These are phyloP conservation scores for Apiospora rasikravindrae DNA, from an alignment of 2,329 filamentous ascomycete species.

Conservation along the genomic window DNA sequence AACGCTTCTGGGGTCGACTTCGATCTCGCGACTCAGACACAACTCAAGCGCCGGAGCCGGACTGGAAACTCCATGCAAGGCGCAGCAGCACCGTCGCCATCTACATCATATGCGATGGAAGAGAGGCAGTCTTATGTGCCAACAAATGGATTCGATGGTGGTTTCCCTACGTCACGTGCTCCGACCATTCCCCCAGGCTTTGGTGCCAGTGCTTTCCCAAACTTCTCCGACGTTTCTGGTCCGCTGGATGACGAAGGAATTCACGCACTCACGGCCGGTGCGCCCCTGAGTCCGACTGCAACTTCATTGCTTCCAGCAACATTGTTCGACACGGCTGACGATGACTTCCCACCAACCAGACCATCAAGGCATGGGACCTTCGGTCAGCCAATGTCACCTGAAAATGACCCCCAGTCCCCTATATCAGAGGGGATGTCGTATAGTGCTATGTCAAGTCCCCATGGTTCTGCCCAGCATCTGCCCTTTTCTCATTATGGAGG, in stretches of 20 bases:
- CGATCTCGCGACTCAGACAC: slow-evolving; percentile 46
- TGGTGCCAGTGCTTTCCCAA: slow-evolving; percentile 58
- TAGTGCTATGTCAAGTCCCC: slow-evolving; percentile 66
- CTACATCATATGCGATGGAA: slow-evolving; percentile 45
- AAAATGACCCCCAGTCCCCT: slow-evolving; percentile 63
- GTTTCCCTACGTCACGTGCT: slow-evolving; percentile 48
- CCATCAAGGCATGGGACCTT: slow-evolving; percentile 42
- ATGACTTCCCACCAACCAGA: slow-evolving; percentile 52
- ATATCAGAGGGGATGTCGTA: slow-evolving; percentile 62
- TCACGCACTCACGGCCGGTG: slow-evolving; percentile 64
- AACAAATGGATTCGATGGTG: slow-evolving; percentile 44
- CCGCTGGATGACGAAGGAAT: slow-evolving; percentile 66
- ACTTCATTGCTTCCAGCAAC: slow-evolving; percentile 73
- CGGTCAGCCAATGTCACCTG: slow-evolving; percentile 41
- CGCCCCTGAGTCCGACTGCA: slow-evolving; percentile 78
- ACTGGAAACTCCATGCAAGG: slow-evolving; percentile 54
- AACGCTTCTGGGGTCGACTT: slow-evolving; percentile 54
- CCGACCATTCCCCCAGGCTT: slow-evolving; percentile 54
- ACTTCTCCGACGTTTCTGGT: slow-evolving; percentile 48
- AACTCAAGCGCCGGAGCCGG: slow-evolving; percentile 54
- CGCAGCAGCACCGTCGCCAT: slow-evolving; percentile 46
- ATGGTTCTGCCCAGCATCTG: slow-evolving; percentile 63
- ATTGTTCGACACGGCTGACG: slow-evolving; percentile 65
- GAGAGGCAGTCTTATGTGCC: slow-evolving; percentile 49
- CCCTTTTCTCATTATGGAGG: slow-evolving; percentile 55